Percentiles rank a stretch among this genome's conserved stretches.
phyloP scores from a whole-genome alignment of 2,329 filamentous ascomycete genomes.

The Claviceps pazoutovae region DNA sequence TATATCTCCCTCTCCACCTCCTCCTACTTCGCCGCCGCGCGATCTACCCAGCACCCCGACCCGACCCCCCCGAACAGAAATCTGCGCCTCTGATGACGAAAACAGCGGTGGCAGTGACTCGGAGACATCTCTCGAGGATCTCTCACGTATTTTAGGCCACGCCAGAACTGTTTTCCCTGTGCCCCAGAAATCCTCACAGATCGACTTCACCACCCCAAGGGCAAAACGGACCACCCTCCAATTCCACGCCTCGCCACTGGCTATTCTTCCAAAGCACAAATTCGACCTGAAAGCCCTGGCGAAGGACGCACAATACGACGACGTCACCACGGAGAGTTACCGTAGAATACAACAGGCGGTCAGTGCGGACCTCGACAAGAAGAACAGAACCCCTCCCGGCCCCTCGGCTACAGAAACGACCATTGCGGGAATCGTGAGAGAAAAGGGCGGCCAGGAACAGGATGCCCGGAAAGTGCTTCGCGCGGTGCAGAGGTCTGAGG shows the following conservation, averaged over 20 bases:
- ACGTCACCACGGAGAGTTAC: slow-evolving; percentile 43
- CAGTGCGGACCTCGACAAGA: slow-evolving; percentile 10
- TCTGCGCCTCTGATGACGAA: slow-evolving; percentile 62
- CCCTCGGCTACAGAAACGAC: slow-evolving; percentile 3
- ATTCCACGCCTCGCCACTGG: slow-evolving; percentile 32
- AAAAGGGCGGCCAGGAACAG: slow-evolving; percentile 28
- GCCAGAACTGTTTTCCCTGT: slow-evolving; percentile 5
- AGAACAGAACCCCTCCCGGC: background rate
- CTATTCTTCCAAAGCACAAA: slow-evolving; percentile 41
- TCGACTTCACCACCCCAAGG: slow-evolving; percentile 27
- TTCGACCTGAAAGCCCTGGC: slow-evolving; percentile 51
- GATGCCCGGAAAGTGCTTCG: slow-evolving; percentile 30
- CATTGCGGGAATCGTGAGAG: slow-evolving; percentile 19
- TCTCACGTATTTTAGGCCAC: slow-evolving; percentile 23
- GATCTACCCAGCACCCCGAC: slow-evolving; percentile 15
- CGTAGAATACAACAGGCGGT: slow-evolving; percentile 26
- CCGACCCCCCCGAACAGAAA: slow-evolving; percentile 24
- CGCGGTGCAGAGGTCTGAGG: slow-evolving; percentile 37
- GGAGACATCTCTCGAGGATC: slow-evolving; percentile 42
- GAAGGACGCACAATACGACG: slow-evolving; percentile 43
- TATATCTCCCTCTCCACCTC: slow-evolving; percentile 11
- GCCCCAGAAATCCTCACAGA: slow-evolving; percentile 5
- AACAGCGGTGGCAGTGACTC: slow-evolving; percentile 39
- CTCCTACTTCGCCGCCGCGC: slow-evolving; percentile 12
- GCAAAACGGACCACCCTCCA: slow-evolving; percentile 31